These are phyloP conservation scores for Rhodomyrtus tomentosa DNA, from an alignment of 345 rosid species.

Conservation along the genomic window DNA sequence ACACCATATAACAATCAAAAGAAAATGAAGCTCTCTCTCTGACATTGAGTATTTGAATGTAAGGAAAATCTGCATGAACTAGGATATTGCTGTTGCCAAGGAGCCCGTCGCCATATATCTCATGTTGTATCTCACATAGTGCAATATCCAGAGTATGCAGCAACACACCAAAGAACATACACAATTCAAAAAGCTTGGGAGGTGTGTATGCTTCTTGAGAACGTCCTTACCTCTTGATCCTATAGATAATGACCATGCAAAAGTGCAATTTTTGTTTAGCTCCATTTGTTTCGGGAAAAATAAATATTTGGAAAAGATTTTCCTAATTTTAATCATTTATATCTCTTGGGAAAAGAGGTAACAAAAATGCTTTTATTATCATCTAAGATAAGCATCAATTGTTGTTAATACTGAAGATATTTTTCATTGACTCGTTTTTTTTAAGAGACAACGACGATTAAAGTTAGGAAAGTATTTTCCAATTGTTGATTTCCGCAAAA, in stretches of 20 bases:
- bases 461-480: no score
- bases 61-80: not conserved
- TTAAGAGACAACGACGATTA: no score
- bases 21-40: not conserved
- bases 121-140: not conserved
- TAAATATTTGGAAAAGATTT: no score
- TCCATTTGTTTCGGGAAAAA: no score
- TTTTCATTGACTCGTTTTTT: no score
- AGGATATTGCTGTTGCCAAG: not conserved
- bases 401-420: no score
- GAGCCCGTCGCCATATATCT: not conserved
- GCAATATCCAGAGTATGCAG: not conserved
- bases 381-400: no score
- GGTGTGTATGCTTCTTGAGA: not conserved
- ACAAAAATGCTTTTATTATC: no score
- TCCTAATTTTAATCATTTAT: no score
- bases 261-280: not conserved
- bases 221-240: not conserved
- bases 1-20: not conserved
- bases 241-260: not conserved
- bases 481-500: no score
- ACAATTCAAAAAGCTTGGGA: not conserved
- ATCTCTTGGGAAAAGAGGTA: no score
- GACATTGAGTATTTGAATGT: not conserved
- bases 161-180: not conserved